Evolutionary conservation across 768 basidiomycete species (phyloP).

Genomic region (Zangia roseola): DNA sequence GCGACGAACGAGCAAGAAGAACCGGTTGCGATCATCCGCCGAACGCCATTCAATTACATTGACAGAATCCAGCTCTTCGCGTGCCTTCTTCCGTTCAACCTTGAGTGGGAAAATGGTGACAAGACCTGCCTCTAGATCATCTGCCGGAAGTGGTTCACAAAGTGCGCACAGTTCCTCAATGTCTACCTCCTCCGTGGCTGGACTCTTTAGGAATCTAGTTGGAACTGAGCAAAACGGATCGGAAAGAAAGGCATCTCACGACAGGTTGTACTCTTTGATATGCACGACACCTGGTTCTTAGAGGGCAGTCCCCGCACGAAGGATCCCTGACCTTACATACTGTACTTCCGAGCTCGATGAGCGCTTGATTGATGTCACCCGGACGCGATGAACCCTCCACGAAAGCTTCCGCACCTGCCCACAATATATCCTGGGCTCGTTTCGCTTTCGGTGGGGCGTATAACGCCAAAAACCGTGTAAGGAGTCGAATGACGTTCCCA

Average conservation of each 20-base stretch:
- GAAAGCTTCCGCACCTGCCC: slow-evolving; percentile 72
- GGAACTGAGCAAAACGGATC: not conserved
- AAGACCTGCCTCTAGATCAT: slow-evolving; percentile 11
- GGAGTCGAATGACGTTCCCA: slow-evolving; percentile 85
- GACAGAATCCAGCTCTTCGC: slow-evolving; percentile 83
- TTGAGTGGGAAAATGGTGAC: slow-evolving; percentile 90
- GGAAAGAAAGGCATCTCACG: slow-evolving; percentile 3
- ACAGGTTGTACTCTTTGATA: slow-evolving; percentile 33
- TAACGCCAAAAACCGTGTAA: slow-evolving; percentile 79
- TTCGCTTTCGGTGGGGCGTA: slow-evolving; percentile 83
- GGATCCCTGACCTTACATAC: slow-evolving; percentile 88
- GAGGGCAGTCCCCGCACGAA: slow-evolving; percentile 67
- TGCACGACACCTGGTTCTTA: slow-evolving; percentile 68
- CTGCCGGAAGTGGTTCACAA: slow-evolving; percentile 56
- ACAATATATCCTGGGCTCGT: slow-evolving; percentile 73
- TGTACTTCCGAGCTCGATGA: slow-evolving; percentile 94
- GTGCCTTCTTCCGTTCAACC: slow-evolving; percentile 73
- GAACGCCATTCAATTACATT: slow-evolving; percentile 81
- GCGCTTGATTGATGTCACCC: slow-evolving; percentile 87
- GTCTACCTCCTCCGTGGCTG: slow-evolving; percentile 38
- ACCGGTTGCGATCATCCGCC: slow-evolving; percentile 39
- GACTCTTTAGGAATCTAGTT: not conserved
- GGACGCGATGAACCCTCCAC: slow-evolving; percentile 56
- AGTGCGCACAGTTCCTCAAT: slow-evolving; percentile 77
- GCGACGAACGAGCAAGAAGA: slow-evolving; percentile 76